A percentile compares a stretch with the other conserved stretches of the same genome.
Evolutionary conservation across 179 eudicot species (phyloP).

Genomic region (Silene noctiflora): DNA sequence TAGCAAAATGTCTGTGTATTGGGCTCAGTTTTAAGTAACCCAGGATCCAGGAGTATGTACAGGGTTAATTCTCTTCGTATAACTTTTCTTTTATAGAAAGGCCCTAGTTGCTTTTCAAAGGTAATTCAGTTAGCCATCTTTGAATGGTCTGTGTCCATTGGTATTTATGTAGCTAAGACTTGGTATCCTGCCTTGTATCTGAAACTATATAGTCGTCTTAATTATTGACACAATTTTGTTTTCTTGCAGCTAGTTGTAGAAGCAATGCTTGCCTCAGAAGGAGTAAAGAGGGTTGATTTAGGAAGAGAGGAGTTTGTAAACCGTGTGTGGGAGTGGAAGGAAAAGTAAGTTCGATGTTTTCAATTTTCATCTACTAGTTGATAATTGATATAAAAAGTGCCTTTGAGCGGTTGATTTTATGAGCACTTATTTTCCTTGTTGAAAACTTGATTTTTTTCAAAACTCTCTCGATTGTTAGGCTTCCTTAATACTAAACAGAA

Average conservation of each 20-base stretch:
- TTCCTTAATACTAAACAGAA: not conserved
- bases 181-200: not conserved
- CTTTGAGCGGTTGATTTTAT: not conserved
- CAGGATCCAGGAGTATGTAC: not conserved
- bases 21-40: not conserved
- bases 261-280: conserved; percentile 92
- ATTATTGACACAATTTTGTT: conserved; percentile 10
- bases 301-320: conserved; percentile 79
- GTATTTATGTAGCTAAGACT: not conserved
- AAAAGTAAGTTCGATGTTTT: conserved; percentile 53
- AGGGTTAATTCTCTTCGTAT: not conserved
- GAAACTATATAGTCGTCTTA: not conserved
- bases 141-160: not conserved
- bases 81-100: not conserved
- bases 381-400: conserved; percentile 1
- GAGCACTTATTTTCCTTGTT: not conserved
- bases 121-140: not conserved
- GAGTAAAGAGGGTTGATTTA: conserved; percentile 80
- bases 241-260: conserved; percentile 92
- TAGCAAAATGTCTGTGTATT: not conserved
- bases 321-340: conserved; percentile 99
- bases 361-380: not conserved
- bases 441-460: not conserved
- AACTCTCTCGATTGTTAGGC: not conserved
- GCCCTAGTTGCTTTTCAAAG: not conserved